These are phyloP conservation scores for Neurospora sp. DNA, from an alignment of 495 filamentous ascomycete genomes.

Conservation along the genomic window DNA sequence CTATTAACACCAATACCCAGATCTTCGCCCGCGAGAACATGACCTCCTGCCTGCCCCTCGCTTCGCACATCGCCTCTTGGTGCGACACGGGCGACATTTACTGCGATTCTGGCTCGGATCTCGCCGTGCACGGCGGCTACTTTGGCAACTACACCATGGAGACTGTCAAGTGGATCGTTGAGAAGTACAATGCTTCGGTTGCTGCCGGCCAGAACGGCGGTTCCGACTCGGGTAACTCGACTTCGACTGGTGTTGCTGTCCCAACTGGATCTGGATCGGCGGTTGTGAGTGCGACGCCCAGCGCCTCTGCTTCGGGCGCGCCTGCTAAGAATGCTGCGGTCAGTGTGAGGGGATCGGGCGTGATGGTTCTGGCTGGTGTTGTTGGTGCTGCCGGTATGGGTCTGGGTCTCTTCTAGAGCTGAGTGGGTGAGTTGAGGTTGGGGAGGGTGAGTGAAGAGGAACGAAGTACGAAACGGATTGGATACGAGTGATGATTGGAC, in stretches of 20 bases:
- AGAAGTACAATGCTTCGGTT: slow-evolving; percentile 9
- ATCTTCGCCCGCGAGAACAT: slow-evolving; percentile 10
- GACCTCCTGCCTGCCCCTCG: slow-evolving; percentile 9
- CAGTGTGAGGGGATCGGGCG: neutral
- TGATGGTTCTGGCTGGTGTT: neutral
- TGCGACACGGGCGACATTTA: slow-evolving; percentile 20
- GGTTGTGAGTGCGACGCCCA: neutral
- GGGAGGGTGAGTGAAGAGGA: neutral
- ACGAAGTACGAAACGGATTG: neutral
- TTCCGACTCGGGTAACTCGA: neutral
- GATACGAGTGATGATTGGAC: neutral
- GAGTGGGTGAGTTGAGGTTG: neutral
- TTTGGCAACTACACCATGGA: slow-evolving; percentile 13
- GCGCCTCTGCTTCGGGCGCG: neutral
- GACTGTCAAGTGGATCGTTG: slow-evolving; percentile 12
- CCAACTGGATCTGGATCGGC: neutral
- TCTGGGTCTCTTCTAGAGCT: neutral
- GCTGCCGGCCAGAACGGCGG: neutral
- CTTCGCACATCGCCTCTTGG: slow-evolving; percentile 7
- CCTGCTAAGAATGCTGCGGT: neutral
- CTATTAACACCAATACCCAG: neutral
- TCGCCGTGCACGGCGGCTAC: slow-evolving; percentile 12
- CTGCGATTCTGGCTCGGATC: slow-evolving; percentile 13
- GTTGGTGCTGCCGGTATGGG: neutral
- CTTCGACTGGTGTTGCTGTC: neutral